phyloP scores from a whole-genome alignment of 1,284 basidiomycete species.

The Microbotryomycetes sp. region DNA sequence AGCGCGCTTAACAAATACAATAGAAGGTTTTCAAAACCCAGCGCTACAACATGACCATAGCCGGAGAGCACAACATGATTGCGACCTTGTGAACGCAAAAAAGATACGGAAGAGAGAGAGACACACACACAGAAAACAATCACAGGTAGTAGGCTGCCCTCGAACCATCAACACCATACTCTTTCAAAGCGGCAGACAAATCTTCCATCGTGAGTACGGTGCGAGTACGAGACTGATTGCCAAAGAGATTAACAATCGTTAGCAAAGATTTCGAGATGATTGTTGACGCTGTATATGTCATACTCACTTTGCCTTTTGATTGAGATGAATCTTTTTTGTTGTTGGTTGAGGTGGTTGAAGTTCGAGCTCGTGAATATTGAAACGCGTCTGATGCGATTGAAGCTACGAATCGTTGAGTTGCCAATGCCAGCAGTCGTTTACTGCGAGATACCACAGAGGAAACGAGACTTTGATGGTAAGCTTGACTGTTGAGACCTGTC shows the following conservation, averaged over 20 bases:
- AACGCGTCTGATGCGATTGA: slow-evolving; percentile 97
- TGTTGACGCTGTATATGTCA: too few relatives aligned
- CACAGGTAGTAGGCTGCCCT: slow-evolving; percentile 31
- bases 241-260: slow-evolving; percentile 4
- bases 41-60: too few relatives aligned
- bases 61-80: too few relatives aligned
- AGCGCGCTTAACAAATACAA: too few relatives aligned
- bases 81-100: too few relatives aligned
- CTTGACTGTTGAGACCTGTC: neutral
- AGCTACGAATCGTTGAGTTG: slow-evolving; percentile 95
- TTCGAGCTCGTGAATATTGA: slow-evolving; percentile 92
- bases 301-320: slow-evolving; percentile 17
- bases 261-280: too few relatives aligned
- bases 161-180: slow-evolving; percentile 91
- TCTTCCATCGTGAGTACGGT: slow-evolving; percentile 99
- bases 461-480: neutral
- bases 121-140: neutral
- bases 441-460: slow-evolving; percentile 10
- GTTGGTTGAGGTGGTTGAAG: slow-evolving; percentile 44
- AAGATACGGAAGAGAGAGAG: too few relatives aligned
- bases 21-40: too few relatives aligned
- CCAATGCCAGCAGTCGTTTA: slow-evolving; percentile 72
- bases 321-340: slow-evolving; percentile 1
- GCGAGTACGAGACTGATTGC: slow-evolving; percentile 42
- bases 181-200: slow-evolving; percentile 78